These are phyloP conservation scores for Metschnikowia colocasiae DNA, from an alignment of 805 yeast species.

Conservation along the genomic window DNA sequence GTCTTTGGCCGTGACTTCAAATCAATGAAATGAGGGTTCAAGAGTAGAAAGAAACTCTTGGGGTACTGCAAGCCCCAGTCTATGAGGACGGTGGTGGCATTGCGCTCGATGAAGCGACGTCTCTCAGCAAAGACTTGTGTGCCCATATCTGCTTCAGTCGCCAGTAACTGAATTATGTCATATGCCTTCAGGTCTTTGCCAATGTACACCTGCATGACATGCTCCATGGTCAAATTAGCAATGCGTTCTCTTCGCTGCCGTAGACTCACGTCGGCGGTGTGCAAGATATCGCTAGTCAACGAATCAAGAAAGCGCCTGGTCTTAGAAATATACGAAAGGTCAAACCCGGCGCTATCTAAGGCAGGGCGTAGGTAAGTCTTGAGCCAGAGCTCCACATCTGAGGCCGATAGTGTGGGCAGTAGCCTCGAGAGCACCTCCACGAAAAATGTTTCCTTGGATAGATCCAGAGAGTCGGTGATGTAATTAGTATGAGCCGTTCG, in stretches of 20 bases:
- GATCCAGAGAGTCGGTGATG: constrained; percentile 26
- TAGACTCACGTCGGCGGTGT: constrained; percentile 23
- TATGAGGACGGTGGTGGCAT: constrained; percentile 38
- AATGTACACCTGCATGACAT: constrained; percentile 25
- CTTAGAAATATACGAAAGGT: constrained; percentile 33
- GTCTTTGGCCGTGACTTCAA: constrained; percentile 35
- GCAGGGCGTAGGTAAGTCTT: constrained; percentile 47
- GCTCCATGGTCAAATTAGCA: constrained; percentile 21
- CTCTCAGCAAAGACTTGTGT: constrained; percentile 46
- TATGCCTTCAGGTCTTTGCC: constrained; percentile 18
- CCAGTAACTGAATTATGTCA: constrained; percentile 18
- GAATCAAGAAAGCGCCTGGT: constrained; percentile 26
- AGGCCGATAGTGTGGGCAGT: constrained; percentile 27
- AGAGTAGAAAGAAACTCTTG: constrained; percentile 29
- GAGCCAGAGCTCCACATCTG: constrained; percentile 45
- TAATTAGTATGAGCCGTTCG: constrained; percentile 30
- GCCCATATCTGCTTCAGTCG: constrained; percentile 17
- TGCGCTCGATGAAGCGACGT: constrained; percentile 43
- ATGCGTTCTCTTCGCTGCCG: constrained; percentile 20
- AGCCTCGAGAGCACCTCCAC: constrained; percentile 35
- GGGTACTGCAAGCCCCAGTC: constrained; percentile 43
- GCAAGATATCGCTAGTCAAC: constrained; percentile 15
- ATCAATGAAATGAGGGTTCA: constrained; percentile 34
- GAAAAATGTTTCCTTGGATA: constrained; percentile 35
- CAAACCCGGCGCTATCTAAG: constrained; percentile 56